Evolutionary conservation across 139 green algal genomes (phyloP).

Genomic region (Dunaliella primolecta): DNA sequence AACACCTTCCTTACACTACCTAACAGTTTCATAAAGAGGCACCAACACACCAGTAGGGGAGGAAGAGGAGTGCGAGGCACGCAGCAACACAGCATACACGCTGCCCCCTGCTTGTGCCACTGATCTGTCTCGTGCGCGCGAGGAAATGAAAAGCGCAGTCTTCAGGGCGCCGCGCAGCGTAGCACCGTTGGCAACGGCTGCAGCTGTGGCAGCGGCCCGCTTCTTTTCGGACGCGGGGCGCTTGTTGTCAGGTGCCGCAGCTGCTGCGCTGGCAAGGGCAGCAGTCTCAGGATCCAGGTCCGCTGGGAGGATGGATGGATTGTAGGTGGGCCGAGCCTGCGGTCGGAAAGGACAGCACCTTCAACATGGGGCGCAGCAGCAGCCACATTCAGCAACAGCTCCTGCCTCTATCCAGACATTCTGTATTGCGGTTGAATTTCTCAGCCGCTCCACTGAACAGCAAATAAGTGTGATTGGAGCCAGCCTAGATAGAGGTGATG

Average conservation of each 20-base stretch:
- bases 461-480: no score
- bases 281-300: not conserved
- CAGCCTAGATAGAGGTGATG: no score
- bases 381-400: no score
- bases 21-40: not conserved
- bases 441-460: no score
- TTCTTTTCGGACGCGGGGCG: not conserved
- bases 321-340: no score
- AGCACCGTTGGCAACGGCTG: slow-evolving; percentile 45
- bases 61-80: not conserved
- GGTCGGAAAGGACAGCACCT: no score
- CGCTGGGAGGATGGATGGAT: not conserved
- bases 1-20: no score
- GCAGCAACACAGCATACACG: not conserved
- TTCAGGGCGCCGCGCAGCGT: not conserved
- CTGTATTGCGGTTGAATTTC: no score
- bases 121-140: not conserved
- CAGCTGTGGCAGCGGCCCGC: slow-evolving; percentile 20
- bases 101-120: not conserved
- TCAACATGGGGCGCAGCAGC: no score
- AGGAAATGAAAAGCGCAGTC: slow-evolving; percentile 9
- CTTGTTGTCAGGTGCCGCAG: not conserved
- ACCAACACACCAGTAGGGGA: not conserved
- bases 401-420: no score
- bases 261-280: not conserved